Conservation (phyloP, 441 rosid species). For the Populus trichocarpa region DNA sequence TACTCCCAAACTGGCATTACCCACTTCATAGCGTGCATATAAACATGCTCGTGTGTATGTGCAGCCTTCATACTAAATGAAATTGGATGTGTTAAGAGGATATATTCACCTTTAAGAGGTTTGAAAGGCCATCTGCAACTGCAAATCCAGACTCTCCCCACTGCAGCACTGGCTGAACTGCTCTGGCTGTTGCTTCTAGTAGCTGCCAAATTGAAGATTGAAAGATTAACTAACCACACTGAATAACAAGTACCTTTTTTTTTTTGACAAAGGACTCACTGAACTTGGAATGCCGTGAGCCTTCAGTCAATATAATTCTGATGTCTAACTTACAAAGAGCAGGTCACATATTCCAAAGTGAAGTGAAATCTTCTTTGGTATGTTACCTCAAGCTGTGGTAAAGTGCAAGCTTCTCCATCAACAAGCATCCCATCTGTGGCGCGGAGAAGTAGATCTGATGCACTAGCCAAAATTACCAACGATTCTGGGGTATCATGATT, state of each 20-base stretch:
- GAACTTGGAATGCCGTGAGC: background rate
- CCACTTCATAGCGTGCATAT: background rate
- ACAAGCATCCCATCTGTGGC: slow-evolving; percentile 99
- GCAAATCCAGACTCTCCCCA: slow-evolving; percentile 96
- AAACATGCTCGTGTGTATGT: background rate
- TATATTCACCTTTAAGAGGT: slow-evolving; percentile 76
- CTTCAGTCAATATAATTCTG: background rate
- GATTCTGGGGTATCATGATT: slow-evolving; percentile 88
- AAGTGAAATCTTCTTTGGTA: background rate
- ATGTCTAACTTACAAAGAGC: background rate
- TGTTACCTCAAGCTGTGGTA: slow-evolving; percentile 91
- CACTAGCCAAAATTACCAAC: slow-evolving; percentile 84
- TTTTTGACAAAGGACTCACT: background rate
- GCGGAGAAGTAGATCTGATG: slow-evolving; percentile 93
- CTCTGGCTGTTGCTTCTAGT: slow-evolving; percentile 97
- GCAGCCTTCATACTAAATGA: background rate
- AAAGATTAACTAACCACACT: background rate
- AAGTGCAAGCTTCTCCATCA: slow-evolving; percentile 98
- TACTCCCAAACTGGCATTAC: background rate
- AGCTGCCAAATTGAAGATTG: slow-evolving; percentile 44
- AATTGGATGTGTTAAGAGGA: background rate
- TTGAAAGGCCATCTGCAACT: slow-evolving; percentile 90
- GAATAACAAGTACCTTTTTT: background rate
- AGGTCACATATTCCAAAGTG: background rate
- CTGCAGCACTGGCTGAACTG: slow-evolving; percentile 69